A percentile compares a stretch with the other conserved stretches of the same genome.
These are phyloP conservation scores for Oryza rufipogon DNA, from an alignment of 176 grass and related monocot species.

Conservation along the genomic window DNA sequence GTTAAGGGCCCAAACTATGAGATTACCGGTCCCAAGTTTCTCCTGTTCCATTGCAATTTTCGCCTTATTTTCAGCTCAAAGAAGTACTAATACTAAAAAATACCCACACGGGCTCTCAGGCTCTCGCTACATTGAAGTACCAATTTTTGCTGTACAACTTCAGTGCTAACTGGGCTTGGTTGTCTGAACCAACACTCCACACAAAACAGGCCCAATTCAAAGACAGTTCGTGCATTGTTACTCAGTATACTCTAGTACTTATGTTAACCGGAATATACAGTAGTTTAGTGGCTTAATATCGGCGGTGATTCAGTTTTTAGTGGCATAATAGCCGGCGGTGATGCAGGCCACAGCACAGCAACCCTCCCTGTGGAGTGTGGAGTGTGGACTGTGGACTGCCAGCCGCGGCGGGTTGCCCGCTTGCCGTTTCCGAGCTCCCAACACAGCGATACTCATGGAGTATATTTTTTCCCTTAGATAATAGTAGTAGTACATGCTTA, in stretches of 20 bases:
- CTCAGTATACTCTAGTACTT: background rate
- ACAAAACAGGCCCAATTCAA: background rate
- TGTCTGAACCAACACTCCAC: background rate
- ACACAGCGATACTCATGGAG: background rate
- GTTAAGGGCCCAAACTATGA: background rate
- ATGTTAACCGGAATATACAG: background rate
- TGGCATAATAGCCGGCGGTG: constrained; percentile 38
- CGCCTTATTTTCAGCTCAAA: background rate
- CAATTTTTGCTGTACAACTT: background rate
- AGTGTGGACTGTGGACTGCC: background rate
- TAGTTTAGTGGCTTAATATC: background rate
- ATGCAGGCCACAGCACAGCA: background rate
- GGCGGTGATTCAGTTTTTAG: background rate
- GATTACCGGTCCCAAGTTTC: background rate
- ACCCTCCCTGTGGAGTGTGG: background rate
- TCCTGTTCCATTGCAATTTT: background rate
- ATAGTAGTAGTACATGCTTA: too few species aligned
- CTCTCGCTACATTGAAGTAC: background rate
- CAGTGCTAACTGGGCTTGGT: background rate
- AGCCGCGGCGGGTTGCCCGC: constrained; percentile 13
- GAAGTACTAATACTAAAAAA: background rate
- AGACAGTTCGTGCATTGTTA: background rate
- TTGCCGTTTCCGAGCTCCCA: background rate
- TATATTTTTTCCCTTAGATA: background rate
- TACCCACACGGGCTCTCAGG: too few species aligned